Evolutionary conservation across 768 basidiomycete species (phyloP).

Genomic region (Tulasnella calospora): DNA sequence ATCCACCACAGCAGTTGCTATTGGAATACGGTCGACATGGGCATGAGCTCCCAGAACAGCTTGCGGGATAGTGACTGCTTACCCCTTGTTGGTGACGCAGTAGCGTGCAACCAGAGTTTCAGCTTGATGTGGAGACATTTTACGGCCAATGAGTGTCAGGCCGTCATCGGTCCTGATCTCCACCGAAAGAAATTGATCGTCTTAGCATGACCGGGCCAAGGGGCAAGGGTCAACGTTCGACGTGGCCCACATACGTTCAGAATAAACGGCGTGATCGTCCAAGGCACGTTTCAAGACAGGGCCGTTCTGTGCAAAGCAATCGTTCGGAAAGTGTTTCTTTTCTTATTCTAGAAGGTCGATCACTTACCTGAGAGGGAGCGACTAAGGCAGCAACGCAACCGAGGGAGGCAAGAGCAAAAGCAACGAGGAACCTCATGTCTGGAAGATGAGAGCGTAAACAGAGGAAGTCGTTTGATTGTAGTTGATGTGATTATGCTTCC

Average conservation of each 20-base stretch:
- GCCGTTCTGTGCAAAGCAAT: neutral
- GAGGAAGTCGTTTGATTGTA: neutral
- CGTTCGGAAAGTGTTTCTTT: neutral
- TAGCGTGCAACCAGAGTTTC: neutral
- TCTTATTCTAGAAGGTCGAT: neutral
- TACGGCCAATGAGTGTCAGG: neutral
- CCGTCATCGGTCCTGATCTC: constrained; percentile 8
- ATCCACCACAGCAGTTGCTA: neutral
- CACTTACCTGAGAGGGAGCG: neutral
- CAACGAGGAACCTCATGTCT: neutral
- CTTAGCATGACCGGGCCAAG: neutral
- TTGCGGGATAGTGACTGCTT: neutral
- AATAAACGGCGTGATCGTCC: constrained; percentile 5
- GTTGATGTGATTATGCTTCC: neutral
- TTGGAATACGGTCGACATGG: neutral
- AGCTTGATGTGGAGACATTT: constrained; percentile 14
- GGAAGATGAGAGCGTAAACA: neutral
- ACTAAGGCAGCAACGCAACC: neutral
- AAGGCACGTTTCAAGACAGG: neutral
- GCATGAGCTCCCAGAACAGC: neutral
- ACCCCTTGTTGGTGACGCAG: constrained; percentile 4
- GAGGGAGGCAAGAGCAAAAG: neutral
- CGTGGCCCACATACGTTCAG: neutral
- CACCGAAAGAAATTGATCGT: neutral
- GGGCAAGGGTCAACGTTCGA: neutral